Percentiles rank a stretch among this genome's conserved stretches.
phyloP scores from a whole-genome alignment of 2,329 filamentous ascomycete species.

The Blastomyces emzantsi region DNA sequence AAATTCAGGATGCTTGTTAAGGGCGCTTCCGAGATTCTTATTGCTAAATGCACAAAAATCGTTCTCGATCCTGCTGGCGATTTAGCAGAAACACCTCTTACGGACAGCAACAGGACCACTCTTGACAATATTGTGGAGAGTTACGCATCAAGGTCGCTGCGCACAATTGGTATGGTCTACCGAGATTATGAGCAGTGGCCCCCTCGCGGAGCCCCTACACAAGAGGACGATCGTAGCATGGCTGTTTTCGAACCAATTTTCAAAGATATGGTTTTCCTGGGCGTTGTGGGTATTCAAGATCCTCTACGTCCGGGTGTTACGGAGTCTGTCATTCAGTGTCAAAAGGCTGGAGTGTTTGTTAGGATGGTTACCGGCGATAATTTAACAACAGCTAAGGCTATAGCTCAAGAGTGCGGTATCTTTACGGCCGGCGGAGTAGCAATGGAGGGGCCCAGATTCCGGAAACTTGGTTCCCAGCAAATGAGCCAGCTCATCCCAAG shows the following conservation, averaged over 20 bases:
- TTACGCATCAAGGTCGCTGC: slow-evolving; percentile 52
- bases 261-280: slow-evolving; percentile 62
- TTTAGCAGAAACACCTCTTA: slow-evolving; percentile 22
- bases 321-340: slow-evolving; percentile 57
- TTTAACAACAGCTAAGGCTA: slow-evolving; percentile 61
- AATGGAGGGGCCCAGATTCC: slow-evolving; percentile 61
- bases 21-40: slow-evolving; percentile 42
- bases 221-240: slow-evolving; percentile 53
- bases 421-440: slow-evolving; percentile 49
- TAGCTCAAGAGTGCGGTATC: slow-evolving; percentile 65
- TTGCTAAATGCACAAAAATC: slow-evolving; percentile 29
- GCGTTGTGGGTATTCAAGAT: slow-evolving; percentile 66
- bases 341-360: slow-evolving; percentile 60
- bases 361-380: slow-evolving; percentile 70
- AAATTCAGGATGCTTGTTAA: slow-evolving; percentile 41
- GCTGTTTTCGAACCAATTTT: slow-evolving; percentile 61
- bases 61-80: slow-evolving; percentile 22
- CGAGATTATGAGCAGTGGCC: slow-evolving; percentile 64
- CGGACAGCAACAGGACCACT: slow-evolving; percentile 21
- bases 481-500: slow-evolving; percentile 51
- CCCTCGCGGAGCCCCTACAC: slow-evolving; percentile 44
- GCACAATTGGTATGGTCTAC: slow-evolving; percentile 67
- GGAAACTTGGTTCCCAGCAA: slow-evolving; percentile 50
- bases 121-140: slow-evolving; percentile 31
- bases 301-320: slow-evolving; percentile 60